phyloP scores from a whole-genome alignment of 1,139 yeast species.

The Sugiyamaella novakii region DNA sequence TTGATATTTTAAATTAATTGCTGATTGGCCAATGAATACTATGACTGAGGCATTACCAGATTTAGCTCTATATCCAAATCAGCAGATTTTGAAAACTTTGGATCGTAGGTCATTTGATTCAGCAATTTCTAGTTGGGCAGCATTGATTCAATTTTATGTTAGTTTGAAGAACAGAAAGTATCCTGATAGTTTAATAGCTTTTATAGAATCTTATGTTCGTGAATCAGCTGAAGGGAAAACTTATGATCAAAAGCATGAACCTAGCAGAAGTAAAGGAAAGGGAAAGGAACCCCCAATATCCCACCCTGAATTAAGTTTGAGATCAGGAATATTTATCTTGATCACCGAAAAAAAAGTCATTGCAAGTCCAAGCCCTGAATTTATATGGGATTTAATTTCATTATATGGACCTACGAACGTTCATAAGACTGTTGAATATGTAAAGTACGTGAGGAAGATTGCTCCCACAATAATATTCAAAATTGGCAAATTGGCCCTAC shows the following conservation, averaged over 20 bases:
- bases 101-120: slow-evolving; percentile 11
- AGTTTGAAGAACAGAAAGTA: background rate
- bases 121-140: slow-evolving; percentile 14
- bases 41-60: slow-evolving; percentile 8
- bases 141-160: slow-evolving; percentile 14
- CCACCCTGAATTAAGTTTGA: slow-evolving; percentile 1
- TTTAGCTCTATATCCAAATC: slow-evolving; percentile 17
- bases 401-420: slow-evolving; percentile 36
- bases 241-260: background rate
- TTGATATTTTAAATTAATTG: no score
- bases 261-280: background rate
- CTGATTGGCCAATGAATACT: no score
- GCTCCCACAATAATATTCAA: slow-evolving; percentile 26
- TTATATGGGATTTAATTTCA: slow-evolving; percentile 37
- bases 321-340: slow-evolving; percentile 25
- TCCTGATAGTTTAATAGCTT: slow-evolving; percentile 16
- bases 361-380: slow-evolving; percentile 32
- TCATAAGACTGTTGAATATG: slow-evolving; percentile 24
- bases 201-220: slow-evolving; percentile 19
- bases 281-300: background rate
- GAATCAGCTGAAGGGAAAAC: slow-evolving; percentile 1
- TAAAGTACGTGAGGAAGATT: slow-evolving; percentile 24
- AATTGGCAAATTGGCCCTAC: slow-evolving; percentile 27
- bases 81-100: slow-evolving; percentile 6
- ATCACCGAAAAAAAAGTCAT: slow-evolving; percentile 22